Base-by-base conservation (phyloP, 2,329 filamentous ascomycete species). In the Fusarium heterosporum region DNA sequence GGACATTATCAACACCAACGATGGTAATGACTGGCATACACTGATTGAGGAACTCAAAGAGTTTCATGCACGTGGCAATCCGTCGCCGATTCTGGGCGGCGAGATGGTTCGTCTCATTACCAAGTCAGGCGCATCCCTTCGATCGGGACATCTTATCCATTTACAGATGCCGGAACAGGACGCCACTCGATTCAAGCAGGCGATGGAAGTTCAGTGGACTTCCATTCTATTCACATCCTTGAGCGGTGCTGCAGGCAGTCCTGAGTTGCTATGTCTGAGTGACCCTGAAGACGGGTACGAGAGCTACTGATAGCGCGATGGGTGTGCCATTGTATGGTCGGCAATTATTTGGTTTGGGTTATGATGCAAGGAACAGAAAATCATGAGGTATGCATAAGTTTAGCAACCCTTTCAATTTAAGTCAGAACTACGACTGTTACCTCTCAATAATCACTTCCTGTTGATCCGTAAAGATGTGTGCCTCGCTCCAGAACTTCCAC, bases 401-500 rank as follows among this genome's bases (percentile, higher is more conserved):
- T n/a, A n/a, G 22, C 4, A 22, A 4, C 6, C 6, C 22, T 22
- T 22, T 22, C 6, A 6, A 22, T 22, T 22, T 22, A 6, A 22
- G 6, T 22, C 22, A 22, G 22, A 22, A 22, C 22, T 22, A 22
- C 22, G 22, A 22, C 22, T 22, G 22, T 22, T 22, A 4, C 6
- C 4, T 22, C 22, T 22, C 22, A 75, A n/a, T 75, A 75, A 10
- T 72, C 64, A 26, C 74, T 61, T 0, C 55, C 73, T 4, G 74
- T 75, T 0, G 72, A 71, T 5, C 74, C 74, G 40, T 68, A 75
- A 2, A 74, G 34, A 49, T 75, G 74, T 1, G 41, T 5, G 0
- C 74, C 74, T n/a, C 65, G 62, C n/a, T 75, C 72, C 2, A 75
- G 40, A 7, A 75, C 71, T 22, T 75, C 70, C 26, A 75, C 64